Base-by-base conservation (phyloP, 331 rosid genomes). In the Spiraea crenata region DNA sequence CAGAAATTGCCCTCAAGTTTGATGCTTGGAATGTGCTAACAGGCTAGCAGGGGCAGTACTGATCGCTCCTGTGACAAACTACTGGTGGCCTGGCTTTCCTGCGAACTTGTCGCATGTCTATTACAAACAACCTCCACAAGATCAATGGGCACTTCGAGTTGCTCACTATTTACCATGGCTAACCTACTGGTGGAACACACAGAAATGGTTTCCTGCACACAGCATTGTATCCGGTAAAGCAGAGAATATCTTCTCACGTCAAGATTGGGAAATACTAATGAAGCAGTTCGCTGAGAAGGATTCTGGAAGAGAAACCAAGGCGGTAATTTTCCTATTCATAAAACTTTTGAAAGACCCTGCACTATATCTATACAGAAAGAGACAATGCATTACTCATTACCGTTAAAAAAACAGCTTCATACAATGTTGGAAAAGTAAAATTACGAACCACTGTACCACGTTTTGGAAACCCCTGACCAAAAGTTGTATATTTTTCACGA, bases 161-260 rank as follows among this genome's bases (percentile, higher is more conserved):
- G 76, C 74, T 60, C 90, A 82, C 67, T 54, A 77, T 52, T 20
- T 80, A 4, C 83, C 87, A 49, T 80, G 83, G 85, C 81, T 82
- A 47, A 75, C 76, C 52, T 77, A 80, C 70, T 85, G 90, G 87
- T 85, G 90, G 87, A 85, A 77, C 81, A 82, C 87, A 50, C 83
- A 85, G 69, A 82, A 75, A 17, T 59, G 77, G 42, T 85, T 85
- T 69, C 87, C 85, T 17, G 16, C 75, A 51, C 71, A 77, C 25
- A 82, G 81, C 37, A 74, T 74, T 58, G 17, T 71, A 31, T 68
- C 73, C n/a, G 5, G 16, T 3, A 82, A 63, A 34, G 77, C 46
- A 13, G 76, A 57, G 40, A 57, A 79, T 12, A 66, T 77, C 10
- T 74, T 76, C 61, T 76, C 86, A 12, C 59, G 57, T 25, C 86